Conservation (phyloP, 2,329 filamentous ascomycete genomes). For the Pseudocercospora pini-densiflorae region DNA sequence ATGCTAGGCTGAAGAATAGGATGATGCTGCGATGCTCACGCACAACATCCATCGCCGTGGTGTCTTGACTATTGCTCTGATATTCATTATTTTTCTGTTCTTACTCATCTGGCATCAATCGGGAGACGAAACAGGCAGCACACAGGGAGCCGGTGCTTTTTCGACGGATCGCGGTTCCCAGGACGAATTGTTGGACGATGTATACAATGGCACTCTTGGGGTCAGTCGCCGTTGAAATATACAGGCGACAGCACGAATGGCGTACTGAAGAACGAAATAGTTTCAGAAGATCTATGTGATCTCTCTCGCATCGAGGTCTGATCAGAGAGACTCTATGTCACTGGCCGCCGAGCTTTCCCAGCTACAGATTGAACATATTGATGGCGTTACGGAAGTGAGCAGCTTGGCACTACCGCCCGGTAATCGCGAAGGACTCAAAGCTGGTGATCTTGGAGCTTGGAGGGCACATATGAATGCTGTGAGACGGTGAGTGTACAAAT, state of each 20-base stretch:
- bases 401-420: conserved; percentile 1
- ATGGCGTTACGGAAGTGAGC: background rate
- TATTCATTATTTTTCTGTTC: background rate
- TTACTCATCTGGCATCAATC: background rate
- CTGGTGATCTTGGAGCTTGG: conserved; percentile 3
- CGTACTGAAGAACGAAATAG: conserved; percentile 26
- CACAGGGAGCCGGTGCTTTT: background rate
- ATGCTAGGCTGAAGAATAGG: too few species aligned
- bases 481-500: background rate
- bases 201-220: background rate
- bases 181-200: background rate
- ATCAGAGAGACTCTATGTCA: conserved; percentile 55
- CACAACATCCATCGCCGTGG: background rate
- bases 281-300: conserved; percentile 58
- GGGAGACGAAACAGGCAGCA: background rate
- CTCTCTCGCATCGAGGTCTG: conserved; percentile 54
- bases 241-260: background rate
- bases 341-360: conserved; percentile 52
- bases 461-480: conserved; percentile 10
- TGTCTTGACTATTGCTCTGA: background rate
- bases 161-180: background rate
- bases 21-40: background rate
- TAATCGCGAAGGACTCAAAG: background rate
- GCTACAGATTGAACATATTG: conserved; percentile 49
- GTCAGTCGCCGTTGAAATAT: background rate